These are phyloP conservation scores for Notholithocarpus densiflorus DNA, from an alignment of 306 rosid genomes.

Conservation along the genomic window DNA sequence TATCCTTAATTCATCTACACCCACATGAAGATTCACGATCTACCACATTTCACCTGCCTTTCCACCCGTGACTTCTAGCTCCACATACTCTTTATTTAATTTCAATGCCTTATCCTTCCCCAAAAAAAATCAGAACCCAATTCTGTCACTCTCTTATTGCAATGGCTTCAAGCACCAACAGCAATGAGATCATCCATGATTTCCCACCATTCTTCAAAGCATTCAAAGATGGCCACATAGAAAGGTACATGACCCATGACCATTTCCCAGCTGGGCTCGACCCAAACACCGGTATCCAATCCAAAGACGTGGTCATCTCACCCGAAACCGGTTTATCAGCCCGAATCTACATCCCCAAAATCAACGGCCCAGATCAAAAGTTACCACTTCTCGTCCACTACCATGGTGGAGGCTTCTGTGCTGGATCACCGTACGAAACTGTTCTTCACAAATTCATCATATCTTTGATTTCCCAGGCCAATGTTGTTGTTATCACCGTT, in stretches of 20 bases:
- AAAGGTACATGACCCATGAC: background rate
- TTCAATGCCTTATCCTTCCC: no score
- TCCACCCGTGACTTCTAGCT: background rate
- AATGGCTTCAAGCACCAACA: background rate
- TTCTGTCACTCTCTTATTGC: no score
- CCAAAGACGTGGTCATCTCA: constrained; percentile 20
- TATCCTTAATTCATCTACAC: background rate
- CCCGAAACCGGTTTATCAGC: constrained; percentile 8
- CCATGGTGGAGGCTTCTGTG: constrained; percentile 40
- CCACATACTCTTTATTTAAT: background rate
- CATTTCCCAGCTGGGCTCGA: constrained; percentile 1
- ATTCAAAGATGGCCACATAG: constrained; percentile 23
- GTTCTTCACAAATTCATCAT: background rate
- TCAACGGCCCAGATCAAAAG: constrained; percentile 1
- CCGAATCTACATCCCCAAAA: constrained; percentile 18
- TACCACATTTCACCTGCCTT: background rate
- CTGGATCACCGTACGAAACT: constrained; percentile 16
- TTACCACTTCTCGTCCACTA: constrained; percentile 32
- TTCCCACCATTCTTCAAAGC: constrained; percentile 14
- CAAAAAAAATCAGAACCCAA: background rate
- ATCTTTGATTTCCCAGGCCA: constrained; percentile 14
- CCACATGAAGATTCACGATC: background rate
- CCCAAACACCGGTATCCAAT: constrained; percentile 14
- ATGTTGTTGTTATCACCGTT: constrained; percentile 15
- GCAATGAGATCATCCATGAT: constrained; percentile 12